These are phyloP conservation scores for Mortierella sp. DNA, from an alignment of 371 early-diverging fungal genomes.

Conservation along the genomic window DNA sequence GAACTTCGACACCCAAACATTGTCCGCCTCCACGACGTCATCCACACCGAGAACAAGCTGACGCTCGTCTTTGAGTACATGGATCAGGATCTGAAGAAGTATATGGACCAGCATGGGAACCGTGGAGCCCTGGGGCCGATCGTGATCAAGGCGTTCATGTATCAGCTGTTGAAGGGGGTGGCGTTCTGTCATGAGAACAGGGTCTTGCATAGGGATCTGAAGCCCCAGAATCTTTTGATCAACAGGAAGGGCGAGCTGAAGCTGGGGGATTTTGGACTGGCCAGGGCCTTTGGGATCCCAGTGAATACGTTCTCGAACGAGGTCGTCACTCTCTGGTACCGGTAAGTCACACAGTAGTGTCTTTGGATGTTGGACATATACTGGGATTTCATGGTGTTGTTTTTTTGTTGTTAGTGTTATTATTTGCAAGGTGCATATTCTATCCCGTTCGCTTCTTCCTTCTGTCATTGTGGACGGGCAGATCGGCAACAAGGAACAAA, in stretches of 20 bases:
- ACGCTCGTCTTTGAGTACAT: conserved; percentile 99
- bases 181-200: conserved; percentile 96
- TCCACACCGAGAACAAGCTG: conserved; percentile 97
- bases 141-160: conserved; percentile 87
- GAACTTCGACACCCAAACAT: conserved; percentile 94
- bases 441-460: conserved; percentile 12
- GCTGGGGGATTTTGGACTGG: conserved; percentile 96
- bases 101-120: conserved; percentile 85
- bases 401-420: background rate
- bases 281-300: conserved; percentile 96
- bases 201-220: conserved; percentile 98
- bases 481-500: background rate
- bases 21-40: conserved; percentile 95
- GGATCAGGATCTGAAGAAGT: conserved; percentile 98
- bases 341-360: conserved; percentile 20
- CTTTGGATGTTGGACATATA: background rate
- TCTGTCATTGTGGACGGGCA: conserved; percentile 5
- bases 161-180: conserved; percentile 89
- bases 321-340: conserved; percentile 97
- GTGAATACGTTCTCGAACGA: conserved; percentile 98
- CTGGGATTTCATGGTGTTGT: conserved; percentile 15
- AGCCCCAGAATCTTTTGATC: conserved; percentile 96
- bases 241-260: conserved; percentile 90
- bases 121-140: conserved; percentile 78
- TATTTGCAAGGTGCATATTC: conserved; percentile 41